Conservation (phyloP, 148 eudicot species). For the Mesembryanthemum crystallinum region DNA sequence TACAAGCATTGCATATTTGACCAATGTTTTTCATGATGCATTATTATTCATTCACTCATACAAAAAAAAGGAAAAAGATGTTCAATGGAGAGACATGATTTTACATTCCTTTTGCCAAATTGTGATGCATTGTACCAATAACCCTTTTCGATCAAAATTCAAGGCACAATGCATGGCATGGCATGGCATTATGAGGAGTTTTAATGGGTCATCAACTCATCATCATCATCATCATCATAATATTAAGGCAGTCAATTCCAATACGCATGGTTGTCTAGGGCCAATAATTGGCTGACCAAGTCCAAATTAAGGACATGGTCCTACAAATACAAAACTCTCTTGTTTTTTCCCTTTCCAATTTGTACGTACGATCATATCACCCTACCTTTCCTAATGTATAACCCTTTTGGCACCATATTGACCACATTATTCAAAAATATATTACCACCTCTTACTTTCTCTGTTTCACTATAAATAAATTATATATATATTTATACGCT, state of each 20-base stretch:
- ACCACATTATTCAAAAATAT: too few relatives aligned
- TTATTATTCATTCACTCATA: too few relatives aligned
- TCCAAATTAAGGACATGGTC: conserved; percentile 17
- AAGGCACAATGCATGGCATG: neutral
- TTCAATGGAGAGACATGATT: neutral
- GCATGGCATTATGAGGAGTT: neutral
- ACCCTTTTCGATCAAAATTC: neutral
- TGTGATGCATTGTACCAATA: neutral
- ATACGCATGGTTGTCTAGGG: conserved; percentile 21
- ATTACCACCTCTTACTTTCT: too few relatives aligned
- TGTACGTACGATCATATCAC: neutral
- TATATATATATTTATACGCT: too few relatives aligned
- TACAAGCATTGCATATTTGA: too few relatives aligned
- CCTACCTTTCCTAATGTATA: neutral
- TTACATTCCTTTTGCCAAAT: conserved; percentile 4
- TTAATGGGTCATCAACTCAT: neutral
- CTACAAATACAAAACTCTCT: conserved; percentile 2
- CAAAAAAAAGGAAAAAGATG: too few relatives aligned
- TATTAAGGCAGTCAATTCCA: neutral
- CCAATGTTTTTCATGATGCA: too few relatives aligned
- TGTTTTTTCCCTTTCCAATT: neutral
- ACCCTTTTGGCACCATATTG: too few relatives aligned
- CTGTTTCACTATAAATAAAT: too few relatives aligned
- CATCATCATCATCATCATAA: neutral
- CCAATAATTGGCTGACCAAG: conserved; percentile 17